These are phyloP conservation scores for Carex scoparia DNA, from an alignment of 176 grass and related monocot genomes.

Conservation along the genomic window DNA sequence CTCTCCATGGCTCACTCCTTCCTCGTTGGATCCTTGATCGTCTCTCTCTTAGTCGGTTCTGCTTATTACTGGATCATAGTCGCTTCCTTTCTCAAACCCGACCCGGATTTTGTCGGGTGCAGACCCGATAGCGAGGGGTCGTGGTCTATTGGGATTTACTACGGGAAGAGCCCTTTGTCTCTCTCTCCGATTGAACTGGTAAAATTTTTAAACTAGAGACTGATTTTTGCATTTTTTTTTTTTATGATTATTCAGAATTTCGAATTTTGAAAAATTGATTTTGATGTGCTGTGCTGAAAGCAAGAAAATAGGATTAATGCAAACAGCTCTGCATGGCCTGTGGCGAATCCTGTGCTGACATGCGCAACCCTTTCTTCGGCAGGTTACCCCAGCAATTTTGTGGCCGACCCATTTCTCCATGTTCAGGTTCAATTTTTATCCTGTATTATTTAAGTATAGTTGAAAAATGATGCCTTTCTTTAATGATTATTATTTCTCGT, in stretches of 20 bases:
- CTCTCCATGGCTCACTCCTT: conserved; percentile 33
- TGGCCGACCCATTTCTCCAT: conserved; percentile 89
- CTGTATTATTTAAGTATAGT: neutral
- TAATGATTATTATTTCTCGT: neutral
- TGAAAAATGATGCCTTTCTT: neutral
- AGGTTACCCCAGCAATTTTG: conserved; percentile 88
- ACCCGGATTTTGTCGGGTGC: conserved; percentile 42
- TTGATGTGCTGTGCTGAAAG: conserved; percentile 5
- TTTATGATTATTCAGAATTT: neutral
- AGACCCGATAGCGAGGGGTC: conserved; percentile 84
- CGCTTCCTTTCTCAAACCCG: conserved; percentile 62
- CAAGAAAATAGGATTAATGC: conserved; percentile 65
- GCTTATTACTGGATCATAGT: conserved; percentile 78
- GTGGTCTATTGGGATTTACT: conserved; percentile 86
- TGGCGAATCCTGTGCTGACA: conserved; percentile 87
- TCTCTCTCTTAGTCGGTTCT: conserved; percentile 42
- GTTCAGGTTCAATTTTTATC: conserved; percentile 45
- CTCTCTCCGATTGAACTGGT: conserved; percentile 95
- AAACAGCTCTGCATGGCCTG: conserved; percentile 96
- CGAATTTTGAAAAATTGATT: neutral
- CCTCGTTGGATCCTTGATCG: conserved; percentile 24
- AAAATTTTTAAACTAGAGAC: neutral
- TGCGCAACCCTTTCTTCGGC: conserved; percentile 55
- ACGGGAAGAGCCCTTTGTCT: conserved; percentile 70
- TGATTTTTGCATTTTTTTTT: neutral